Base-by-base conservation (phyloP, 2,329 filamentous ascomycete genomes). In the Colletotrichum sojae region DNA sequence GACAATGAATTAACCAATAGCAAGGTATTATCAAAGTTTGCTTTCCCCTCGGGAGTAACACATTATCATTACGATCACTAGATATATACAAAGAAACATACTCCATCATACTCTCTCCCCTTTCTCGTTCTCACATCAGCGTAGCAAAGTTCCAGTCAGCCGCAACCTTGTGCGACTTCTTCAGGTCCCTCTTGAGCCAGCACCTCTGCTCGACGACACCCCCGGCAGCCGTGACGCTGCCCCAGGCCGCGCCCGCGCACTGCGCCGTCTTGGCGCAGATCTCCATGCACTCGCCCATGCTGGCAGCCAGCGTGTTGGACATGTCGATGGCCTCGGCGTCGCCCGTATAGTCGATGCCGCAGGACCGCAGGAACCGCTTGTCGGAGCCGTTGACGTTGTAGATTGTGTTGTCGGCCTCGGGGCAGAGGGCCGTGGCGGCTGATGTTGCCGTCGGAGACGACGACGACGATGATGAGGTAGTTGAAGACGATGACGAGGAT, bases 241-340 rank as follows among this genome's bases (percentile, higher is more conserved):
- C 84, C 83, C 83, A 86, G 10, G 82, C 81, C 56, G 79, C 83
- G 5, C 80, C 84, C 1, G 79, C 80, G 70, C 83, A 85, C 18
- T 76, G 77, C 3, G 72, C 56, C 10, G 78, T 80, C 5, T 77
- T 78, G 0, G 83, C 83, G 70, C 83, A 85, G 43, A 79, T 79
- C 54, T 80, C 77, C 72, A 85, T 84, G 73, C 84, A 85, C 25
- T 80, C 81, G 63, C 81, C 76, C 75, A 83, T 79, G 64, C 73
- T 83, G 56, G 76, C 74, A 2, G 81, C 82, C 66, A 75, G 76
- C 22, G 82, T 77, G 54, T 75, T 76, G 16, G 71, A 77, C 45
- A 83, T 74, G 66, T 82, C 80, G 16, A 73, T 73, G 31, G 81
- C 80, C n/a, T 74, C 73, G 18, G 70, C 73, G 2, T 66, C 68